Base-by-base conservation (phyloP, 192 early-diverging fungal species). In the Coemansia sp. region DNA sequence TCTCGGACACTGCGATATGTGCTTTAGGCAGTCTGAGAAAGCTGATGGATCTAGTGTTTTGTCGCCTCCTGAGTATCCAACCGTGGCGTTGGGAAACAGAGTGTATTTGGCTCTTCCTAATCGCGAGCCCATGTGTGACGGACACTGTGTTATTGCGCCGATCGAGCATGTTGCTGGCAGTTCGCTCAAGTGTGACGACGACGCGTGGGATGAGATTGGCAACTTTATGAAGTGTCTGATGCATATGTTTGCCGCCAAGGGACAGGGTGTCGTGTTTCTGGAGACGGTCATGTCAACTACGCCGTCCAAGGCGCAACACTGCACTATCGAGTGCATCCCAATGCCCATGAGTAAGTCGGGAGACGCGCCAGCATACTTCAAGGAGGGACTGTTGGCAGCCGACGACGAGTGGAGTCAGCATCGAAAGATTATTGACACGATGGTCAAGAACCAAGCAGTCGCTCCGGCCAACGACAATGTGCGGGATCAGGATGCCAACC, bases 181-280 rank as follows among this genome's bases (percentile, higher is more conserved):
- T 7, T 93, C 90, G 12, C 76, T 99, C 34, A 90, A 93, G 68
- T 91, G 89, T 52, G 94, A 96, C 52, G 95, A 99, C 61, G 93
- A 93, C 66, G 84, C 83, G 12, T 98, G 96, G 96, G 91, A 91
- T 52, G 97, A 99, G 74, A 94, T 99, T 35, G 69, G 87, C 70
- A 99, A 98, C 69, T 99, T 99, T 77, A 89, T 94, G 89, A 99
- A 99, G 69, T 93, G 90, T 68, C 75, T 99, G 44, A 90, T 95
- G 55, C 88, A 86, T 59, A 95, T 97, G 93, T 93, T 93, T 75
- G 89, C 86, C 10, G 90, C 78, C 6, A 64, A 87, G 35, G 83
- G 86, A 29, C 80, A 87, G 63, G 87, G 87, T 15, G 88, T 92
- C 1, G 73, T 98, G 5, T 99, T 99, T 83, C 86, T 94, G 67